These are phyloP conservation scores for Aspergillus sclerotiicarbonarius DNA, from an alignment of 495 filamentous ascomycete genomes.

Conservation along the genomic window DNA sequence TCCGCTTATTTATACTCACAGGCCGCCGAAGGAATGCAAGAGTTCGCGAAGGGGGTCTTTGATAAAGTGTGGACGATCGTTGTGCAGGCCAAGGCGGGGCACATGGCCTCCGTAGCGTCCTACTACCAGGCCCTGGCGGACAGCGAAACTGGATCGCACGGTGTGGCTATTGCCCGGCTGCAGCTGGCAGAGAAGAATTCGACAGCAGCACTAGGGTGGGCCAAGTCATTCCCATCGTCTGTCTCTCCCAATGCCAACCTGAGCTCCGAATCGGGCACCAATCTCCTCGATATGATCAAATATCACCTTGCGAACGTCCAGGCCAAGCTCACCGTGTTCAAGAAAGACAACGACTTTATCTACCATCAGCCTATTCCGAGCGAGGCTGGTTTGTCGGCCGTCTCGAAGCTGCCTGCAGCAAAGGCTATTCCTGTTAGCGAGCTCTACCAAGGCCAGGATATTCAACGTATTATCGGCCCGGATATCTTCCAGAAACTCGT, in stretches of 20 bases:
- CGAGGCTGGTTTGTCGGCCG: constrained; percentile 73
- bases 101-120: constrained; percentile 83
- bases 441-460: constrained; percentile 94
- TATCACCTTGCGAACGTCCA: constrained; percentile 78
- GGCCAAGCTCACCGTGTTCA: constrained; percentile 68
- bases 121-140: constrained; percentile 94
- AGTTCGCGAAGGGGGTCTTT: constrained; percentile 91
- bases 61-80: constrained; percentile 93
- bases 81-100: constrained; percentile 80
- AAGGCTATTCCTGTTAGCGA: constrained; percentile 98
- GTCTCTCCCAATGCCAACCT: constrained; percentile 81
- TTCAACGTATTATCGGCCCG: constrained; percentile 91
- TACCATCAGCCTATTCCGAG: constrained; percentile 90
- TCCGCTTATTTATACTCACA: constrained; percentile 85
- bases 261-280: constrained; percentile 69
- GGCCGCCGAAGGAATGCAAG: constrained; percentile 83
- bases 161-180: constrained; percentile 79
- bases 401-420: constrained; percentile 92
- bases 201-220: constrained; percentile 71
- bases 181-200: constrained; percentile 74
- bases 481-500: constrained; percentile 98
- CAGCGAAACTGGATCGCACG: constrained; percentile 82
- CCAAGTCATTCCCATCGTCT: constrained; percentile 77
- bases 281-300: constrained; percentile 76
- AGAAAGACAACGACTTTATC: constrained; percentile 97